Evolutionary conservation across 176 grass and related monocot species (phyloP).

Genomic region (Lolium multiflorum): DNA sequence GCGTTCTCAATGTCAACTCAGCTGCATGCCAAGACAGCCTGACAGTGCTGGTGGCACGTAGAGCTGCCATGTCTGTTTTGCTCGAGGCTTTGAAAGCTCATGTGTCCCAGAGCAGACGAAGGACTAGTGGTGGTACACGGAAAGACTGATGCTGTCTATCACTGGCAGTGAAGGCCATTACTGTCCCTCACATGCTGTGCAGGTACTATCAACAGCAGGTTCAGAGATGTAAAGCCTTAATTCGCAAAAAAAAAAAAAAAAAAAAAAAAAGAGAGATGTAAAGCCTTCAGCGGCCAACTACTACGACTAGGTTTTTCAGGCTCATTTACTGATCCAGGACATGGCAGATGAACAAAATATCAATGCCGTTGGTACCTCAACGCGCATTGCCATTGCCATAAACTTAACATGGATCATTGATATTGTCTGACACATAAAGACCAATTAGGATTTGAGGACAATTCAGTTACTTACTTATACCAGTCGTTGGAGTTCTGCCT

Average conservation of each 20-base stretch:
- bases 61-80: neutral
- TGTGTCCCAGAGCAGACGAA: neutral
- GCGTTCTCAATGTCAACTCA: neutral
- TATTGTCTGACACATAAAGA: constrained; percentile 6
- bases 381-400: neutral
- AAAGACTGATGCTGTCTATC: constrained; percentile 1
- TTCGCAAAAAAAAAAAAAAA: too few species aligned
- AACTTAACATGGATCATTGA: neutral
- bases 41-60: neutral
- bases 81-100: neutral
- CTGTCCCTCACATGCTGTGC: constrained; percentile 47
- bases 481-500: constrained; percentile 73
- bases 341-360: neutral
- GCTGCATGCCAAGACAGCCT: neutral
- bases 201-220: neutral
- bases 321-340: constrained; percentile 42
- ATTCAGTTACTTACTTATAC: constrained; percentile 65
- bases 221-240: neutral
- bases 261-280: too few species aligned
- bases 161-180: constrained; percentile 27
- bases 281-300: constrained; percentile 41
- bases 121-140: neutral
- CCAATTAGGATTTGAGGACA: neutral
- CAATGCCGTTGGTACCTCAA: neutral
- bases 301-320: neutral